Percentiles rank a stretch among this genome's conserved stretches.
Evolutionary conservation across 2,329 filamentous ascomycete species (phyloP).

Genomic region (Xylaria sp.): DNA sequence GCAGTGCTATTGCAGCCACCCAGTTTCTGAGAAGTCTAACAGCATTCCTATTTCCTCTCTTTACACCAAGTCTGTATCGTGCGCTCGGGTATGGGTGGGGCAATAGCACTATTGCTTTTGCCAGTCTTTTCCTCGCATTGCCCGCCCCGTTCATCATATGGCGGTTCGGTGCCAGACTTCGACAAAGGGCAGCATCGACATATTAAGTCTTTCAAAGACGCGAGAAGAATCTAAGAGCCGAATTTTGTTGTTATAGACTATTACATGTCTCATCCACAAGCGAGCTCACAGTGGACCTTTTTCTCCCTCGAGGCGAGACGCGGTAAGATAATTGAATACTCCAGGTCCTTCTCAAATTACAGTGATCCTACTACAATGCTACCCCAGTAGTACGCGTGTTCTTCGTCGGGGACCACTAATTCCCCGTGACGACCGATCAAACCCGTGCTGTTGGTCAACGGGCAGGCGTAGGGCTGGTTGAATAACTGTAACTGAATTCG

Average conservation of each 20-base stretch:
- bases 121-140: slow-evolving; percentile 55
- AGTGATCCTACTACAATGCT: background rate
- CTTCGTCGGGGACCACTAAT: background rate
- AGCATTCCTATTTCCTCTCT: slow-evolving; percentile 62
- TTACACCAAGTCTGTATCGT: slow-evolving; percentile 56
- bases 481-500: background rate
- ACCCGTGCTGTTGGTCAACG: background rate
- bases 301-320: background rate
- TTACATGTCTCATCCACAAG: background rate
- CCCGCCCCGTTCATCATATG: slow-evolving; percentile 59
- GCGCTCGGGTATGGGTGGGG: slow-evolving; percentile 57
- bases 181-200: slow-evolving; percentile 42
- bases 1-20: slow-evolving; percentile 59
- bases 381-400: background rate
- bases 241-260: background rate
- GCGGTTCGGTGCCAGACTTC: slow-evolving; percentile 55
- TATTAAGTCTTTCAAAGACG: slow-evolving; percentile 21
- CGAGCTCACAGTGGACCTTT: background rate
- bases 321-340: background rate
- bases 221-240: background rate
- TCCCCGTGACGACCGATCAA: background rate
- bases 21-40: slow-evolving; percentile 59
- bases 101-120: slow-evolving; percentile 56
- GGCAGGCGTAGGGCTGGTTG: background rate
- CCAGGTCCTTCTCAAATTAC: background rate